A percentile compares a stretch with the other conserved stretches of the same genome.
Evolutionary conservation across 441 rosid genomes (phyloP).

Genomic region (Bruguiera hainesii): DNA sequence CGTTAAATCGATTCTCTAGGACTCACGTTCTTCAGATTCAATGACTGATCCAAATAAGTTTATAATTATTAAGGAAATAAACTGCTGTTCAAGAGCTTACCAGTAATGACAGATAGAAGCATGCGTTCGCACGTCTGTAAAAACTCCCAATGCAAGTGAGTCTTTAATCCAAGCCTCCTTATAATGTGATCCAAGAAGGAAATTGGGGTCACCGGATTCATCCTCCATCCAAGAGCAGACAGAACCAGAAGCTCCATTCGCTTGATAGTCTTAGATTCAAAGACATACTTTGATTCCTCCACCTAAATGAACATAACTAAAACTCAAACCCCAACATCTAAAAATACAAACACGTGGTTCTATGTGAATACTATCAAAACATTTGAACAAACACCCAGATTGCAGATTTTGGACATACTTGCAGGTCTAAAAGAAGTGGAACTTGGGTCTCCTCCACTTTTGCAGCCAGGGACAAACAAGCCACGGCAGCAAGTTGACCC

Average conservation of each 20-base stretch:
- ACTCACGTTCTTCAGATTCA: neutral
- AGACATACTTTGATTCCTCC: constrained; percentile 48
- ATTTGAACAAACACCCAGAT: constrained; percentile 30
- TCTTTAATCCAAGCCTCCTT: constrained; percentile 61
- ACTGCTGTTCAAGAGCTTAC: constrained; percentile 26
- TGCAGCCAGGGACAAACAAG: constrained; percentile 71
- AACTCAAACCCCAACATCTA: constrained; percentile 5
- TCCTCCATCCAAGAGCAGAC: constrained; percentile 65
- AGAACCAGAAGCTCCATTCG: constrained; percentile 73
- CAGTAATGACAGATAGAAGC: constrained; percentile 50
- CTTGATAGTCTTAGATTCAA: constrained; percentile 67
- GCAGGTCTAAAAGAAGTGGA: constrained; percentile 59
- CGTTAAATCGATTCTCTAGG: neutral
- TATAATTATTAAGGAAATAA: neutral
- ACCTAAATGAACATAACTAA: constrained; percentile 33
- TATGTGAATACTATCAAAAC: constrained; percentile 17
- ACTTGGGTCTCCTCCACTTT: constrained; percentile 74
- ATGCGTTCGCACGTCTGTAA: constrained; percentile 44
- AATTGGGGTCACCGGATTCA: constrained; percentile 78
- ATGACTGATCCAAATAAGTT: neutral
- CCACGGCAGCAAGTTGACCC: constrained; percentile 64
- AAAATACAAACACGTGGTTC: constrained; percentile 14
- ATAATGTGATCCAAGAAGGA: constrained; percentile 59
- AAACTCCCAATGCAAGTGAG: constrained; percentile 47
- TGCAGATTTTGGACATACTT: constrained; percentile 36